A percentile compares a stretch with the other conserved stretches of the same genome.
These are phyloP conservation scores for Clavariopsis aquatica DNA, from an alignment of 495 filamentous ascomycete genomes.

Conservation along the genomic window DNA sequence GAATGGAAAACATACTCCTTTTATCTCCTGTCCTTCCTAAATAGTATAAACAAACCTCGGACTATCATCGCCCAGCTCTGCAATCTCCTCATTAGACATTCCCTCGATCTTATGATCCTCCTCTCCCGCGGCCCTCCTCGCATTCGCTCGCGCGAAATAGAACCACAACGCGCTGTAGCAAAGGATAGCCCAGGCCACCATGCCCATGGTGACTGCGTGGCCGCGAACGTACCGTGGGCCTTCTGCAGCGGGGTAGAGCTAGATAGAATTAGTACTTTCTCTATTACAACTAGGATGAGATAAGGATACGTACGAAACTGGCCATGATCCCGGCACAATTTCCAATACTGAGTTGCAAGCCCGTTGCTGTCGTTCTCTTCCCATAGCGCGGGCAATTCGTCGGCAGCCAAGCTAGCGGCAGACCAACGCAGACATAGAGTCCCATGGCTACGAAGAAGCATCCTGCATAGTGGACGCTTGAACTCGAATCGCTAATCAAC, in stretches of 20 bases:
- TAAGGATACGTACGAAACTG: constrained; percentile 57
- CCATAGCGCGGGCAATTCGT: constrained; percentile 65
- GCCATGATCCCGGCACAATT: constrained; percentile 71
- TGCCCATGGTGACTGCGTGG: constrained; percentile 56
- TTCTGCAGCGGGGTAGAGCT: constrained; percentile 47
- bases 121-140: constrained; percentile 53
- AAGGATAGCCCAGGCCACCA: constrained; percentile 53
- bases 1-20: no score
- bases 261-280: neutral
- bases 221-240: constrained; percentile 54
- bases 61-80: constrained; percentile 69
- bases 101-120: constrained; percentile 57
- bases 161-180: constrained; percentile 58
- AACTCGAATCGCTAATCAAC: constrained; percentile 58
- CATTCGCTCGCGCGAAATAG: constrained; percentile 58
- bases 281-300: no score
- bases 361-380: constrained; percentile 69
- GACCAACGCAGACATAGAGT: constrained; percentile 67
- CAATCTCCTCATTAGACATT: constrained; percentile 64
- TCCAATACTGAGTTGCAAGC: constrained; percentile 68
- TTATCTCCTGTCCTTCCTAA: constrained; percentile 2
- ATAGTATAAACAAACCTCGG: constrained; percentile 60
- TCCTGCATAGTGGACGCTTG: constrained; percentile 68
- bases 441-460: constrained; percentile 72
- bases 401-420: constrained; percentile 69